Evolutionary conservation across 1,139 yeast genomes (phyloP), one percentile per base, ranked within the genome.

Genomic region (Pichia sp.): DNA sequence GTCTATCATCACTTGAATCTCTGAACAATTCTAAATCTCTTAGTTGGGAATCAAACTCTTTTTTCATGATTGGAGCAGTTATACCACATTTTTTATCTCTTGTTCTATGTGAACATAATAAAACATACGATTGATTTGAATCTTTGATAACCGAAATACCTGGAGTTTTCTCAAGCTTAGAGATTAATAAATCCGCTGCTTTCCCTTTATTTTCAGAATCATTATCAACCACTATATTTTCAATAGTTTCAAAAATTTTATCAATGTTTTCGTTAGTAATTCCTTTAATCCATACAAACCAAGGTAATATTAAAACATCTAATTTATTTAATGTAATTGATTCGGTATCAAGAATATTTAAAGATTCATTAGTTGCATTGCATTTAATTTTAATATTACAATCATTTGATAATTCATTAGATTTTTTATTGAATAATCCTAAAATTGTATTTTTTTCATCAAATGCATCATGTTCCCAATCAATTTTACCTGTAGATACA

Each of bases 81-180:
- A 89, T 72, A 38, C 96, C 98, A 70, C 99, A 93, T 56, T 95
- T 75, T 67, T 89, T 91, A 67, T 93, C 99, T 67, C 98, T 81
- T 6, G 95, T 88, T 48, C 77, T 74, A 68, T 93, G 99, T 0
- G 97, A 90, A 63, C 99, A 93, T 46, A 93, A 68, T 52, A 93
- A 76, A 6, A 93, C 73, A 62, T 79, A 83, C 1, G 93, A 77
- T 50, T 72, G 70, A 57, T 77, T 77, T 2, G 58, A 56, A 53
- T 78, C 79, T 47, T 66, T 67, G 3, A 67, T 70, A 7, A 77
- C 61, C 9, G 54, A 53, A 39, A 68, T 63, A 27, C 61, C 69
- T 6, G 36, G 49, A 30, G 52, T 39, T 9, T n/a, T 11, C 8
- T 54, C 53, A 2, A 62, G 48, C 4, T 50, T 45, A 10, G 49